Evolutionary conservation across 495 filamentous ascomycete genomes (phyloP).

Genomic region (Aspergillus sclerotioniger): DNA sequence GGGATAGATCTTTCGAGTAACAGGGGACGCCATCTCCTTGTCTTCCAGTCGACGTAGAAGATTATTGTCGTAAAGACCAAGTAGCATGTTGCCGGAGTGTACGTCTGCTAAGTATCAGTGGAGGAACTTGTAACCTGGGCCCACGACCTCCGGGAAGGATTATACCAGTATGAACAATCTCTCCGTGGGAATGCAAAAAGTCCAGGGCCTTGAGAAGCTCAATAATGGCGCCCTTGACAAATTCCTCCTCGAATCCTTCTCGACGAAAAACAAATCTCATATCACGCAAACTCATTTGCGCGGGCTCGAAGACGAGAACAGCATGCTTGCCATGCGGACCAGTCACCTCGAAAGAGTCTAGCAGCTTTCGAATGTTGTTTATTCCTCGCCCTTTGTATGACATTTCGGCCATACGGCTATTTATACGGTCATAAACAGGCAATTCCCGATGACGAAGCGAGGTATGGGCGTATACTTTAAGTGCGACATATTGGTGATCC

Average conservation of each 20-base stretch:
- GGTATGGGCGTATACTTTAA: conserved; percentile 38
- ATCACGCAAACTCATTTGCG: conserved; percentile 35
- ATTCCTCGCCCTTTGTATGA: conserved; percentile 24
- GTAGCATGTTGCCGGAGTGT: conserved; percentile 30
- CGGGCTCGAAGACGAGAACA: conserved; percentile 43
- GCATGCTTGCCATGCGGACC: conserved; percentile 43
- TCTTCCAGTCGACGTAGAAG: conserved; percentile 20
- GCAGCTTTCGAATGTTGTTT: conserved; percentile 23
- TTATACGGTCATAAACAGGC: conserved; percentile 33
- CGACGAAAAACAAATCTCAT: conserved; percentile 17
- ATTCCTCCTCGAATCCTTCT: conserved; percentile 21
- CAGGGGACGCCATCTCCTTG: conserved; percentile 26
- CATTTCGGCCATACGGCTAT: conserved; percentile 20
- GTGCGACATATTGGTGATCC: conserved; percentile 33
- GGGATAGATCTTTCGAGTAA: conserved; percentile 35
- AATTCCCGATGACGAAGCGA: conserved; percentile 33
- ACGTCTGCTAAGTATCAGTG: conserved; percentile 32
- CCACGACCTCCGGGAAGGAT: not conserved
- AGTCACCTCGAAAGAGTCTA: conserved; percentile 38
- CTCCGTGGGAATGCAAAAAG: conserved; percentile 38
- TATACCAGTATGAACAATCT: conserved; percentile 47
- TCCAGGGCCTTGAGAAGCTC: conserved; percentile 35
- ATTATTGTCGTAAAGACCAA: conserved; percentile 23
- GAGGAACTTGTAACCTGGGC: conserved; percentile 15
- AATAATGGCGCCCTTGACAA: conserved; percentile 19